A percentile compares a stretch with the other conserved stretches of the same genome.
These are phyloP conservation scores for Monascus purpureus DNA, from an alignment of 495 filamentous ascomycete genomes.

Conservation along the genomic window DNA sequence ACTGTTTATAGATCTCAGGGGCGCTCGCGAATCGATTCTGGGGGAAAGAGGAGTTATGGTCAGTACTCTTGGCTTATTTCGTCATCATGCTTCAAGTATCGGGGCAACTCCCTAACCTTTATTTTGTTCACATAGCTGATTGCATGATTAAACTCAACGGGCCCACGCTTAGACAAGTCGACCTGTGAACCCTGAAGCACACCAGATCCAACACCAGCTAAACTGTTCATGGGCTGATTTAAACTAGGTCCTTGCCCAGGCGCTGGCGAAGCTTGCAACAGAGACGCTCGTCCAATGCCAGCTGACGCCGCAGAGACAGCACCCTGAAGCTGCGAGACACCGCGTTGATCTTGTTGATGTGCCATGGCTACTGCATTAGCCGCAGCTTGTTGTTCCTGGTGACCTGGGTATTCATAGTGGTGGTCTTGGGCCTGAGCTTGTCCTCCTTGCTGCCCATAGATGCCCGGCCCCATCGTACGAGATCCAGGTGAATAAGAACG, in stretches of 20 bases:
- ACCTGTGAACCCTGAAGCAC: slow-evolving; percentile 40
- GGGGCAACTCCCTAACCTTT: slow-evolving; percentile 79
- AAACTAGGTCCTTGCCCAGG: slow-evolving; percentile 32
- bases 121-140: slow-evolving; percentile 99
- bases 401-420: slow-evolving; percentile 31
- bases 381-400: slow-evolving; percentile 33
- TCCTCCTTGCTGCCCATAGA: slow-evolving; percentile 26
- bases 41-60: slow-evolving; percentile 1
- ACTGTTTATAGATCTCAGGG: slow-evolving; percentile 98
- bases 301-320: slow-evolving; percentile 50
- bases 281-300: slow-evolving; percentile 27
- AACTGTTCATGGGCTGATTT: slow-evolving; percentile 31
- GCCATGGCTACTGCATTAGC: slow-evolving; percentile 37
- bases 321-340: slow-evolving; percentile 67
- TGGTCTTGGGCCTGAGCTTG: slow-evolving; percentile 27
- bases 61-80: slow-evolving; percentile 2
- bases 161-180: slow-evolving; percentile 71
- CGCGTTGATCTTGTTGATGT: slow-evolving; percentile 69
- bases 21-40: slow-evolving; percentile 91
- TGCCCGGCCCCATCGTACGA: slow-evolving; percentile 24
- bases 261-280: slow-evolving; percentile 31
- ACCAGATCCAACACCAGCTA: slow-evolving; percentile 30
- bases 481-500: slow-evolving; percentile 33
- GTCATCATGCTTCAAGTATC: neutral
- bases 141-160: slow-evolving; percentile 98